These are phyloP conservation scores for Castanospermum australe DNA, from an alignment of 306 rosid genomes.

Conservation along the genomic window DNA sequence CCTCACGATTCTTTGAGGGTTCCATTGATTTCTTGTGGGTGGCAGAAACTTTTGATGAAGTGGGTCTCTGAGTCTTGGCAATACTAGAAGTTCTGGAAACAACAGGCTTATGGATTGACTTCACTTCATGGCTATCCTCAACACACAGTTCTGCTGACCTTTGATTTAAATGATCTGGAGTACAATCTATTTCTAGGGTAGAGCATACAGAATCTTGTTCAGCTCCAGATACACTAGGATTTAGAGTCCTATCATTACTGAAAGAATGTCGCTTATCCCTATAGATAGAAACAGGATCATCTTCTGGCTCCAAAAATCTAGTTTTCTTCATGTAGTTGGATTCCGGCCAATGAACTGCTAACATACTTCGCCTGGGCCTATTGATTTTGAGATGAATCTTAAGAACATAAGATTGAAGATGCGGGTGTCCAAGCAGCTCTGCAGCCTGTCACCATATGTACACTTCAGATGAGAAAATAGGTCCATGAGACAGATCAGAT, in stretches of 20 bases:
- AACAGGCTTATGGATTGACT: constrained; percentile 45
- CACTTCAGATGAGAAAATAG: constrained; percentile 42
- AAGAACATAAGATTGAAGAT: constrained; percentile 77
- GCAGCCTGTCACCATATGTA: constrained; percentile 70
- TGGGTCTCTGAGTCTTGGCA: constrained; percentile 41
- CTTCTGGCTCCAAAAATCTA: constrained; percentile 67
- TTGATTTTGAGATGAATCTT: constrained; percentile 84
- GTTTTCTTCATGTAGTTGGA: constrained; percentile 65
- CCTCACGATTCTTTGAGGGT: constrained; percentile 49
- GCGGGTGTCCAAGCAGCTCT: constrained; percentile 79
- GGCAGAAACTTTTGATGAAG: constrained; percentile 50
- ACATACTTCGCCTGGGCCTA: constrained; percentile 63
- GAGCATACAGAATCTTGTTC: constrained; percentile 75
- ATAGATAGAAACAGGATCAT: constrained; percentile 32
- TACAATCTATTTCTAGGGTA: constrained; percentile 66
- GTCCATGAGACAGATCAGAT: constrained; percentile 17
- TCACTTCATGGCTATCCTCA: constrained; percentile 43
- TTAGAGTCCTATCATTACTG: constrained; percentile 68
- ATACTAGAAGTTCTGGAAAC: constrained; percentile 50
- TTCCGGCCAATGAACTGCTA: constrained; percentile 59
- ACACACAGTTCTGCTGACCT: constrained; percentile 48
- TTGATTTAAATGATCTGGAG: constrained; percentile 48
- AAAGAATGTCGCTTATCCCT: constrained; percentile 61
- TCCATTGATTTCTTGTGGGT: constrained; percentile 51
- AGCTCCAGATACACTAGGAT: constrained; percentile 82